Evolutionary conservation across 352 stramenopile genomes (phyloP).

Genomic region (Globisporangium radiosum): DNA sequence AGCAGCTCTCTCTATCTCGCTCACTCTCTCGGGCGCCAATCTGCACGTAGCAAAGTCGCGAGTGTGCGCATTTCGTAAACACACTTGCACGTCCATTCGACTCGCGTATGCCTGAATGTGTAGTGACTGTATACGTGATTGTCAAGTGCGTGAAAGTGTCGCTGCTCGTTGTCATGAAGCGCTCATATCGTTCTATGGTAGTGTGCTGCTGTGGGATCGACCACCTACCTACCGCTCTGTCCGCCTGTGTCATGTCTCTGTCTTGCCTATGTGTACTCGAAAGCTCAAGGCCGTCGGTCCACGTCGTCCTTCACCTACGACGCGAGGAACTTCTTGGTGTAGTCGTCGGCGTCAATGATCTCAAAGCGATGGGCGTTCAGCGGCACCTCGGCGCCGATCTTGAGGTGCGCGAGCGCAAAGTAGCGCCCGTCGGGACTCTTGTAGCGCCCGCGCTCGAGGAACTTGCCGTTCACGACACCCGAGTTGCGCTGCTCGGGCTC

Average conservation of each 20-base stretch:
- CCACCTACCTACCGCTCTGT: too few relatives aligned
- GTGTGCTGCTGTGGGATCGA: too few relatives aligned
- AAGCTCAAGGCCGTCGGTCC: neutral
- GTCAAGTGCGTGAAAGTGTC: too few relatives aligned
- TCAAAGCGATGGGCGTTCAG: constrained; percentile 75
- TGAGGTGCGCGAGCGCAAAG: constrained; percentile 55
- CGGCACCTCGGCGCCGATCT: constrained; percentile 43
- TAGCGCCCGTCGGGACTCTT: constrained; percentile 50
- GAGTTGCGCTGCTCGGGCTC: constrained; percentile 76
- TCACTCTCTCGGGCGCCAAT: too few relatives aligned
- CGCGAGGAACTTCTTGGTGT: constrained; percentile 77
- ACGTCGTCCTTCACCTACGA: constrained; percentile 17
- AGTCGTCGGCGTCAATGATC: constrained; percentile 73
- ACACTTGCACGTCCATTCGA: too few relatives aligned
- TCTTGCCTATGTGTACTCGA: too few relatives aligned
- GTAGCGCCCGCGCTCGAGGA: constrained; percentile 73
- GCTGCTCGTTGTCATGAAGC: neutral
- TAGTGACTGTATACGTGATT: too few relatives aligned
- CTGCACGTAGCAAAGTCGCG: too few relatives aligned
- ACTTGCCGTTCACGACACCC: constrained; percentile 77
- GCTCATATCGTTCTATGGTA: neutral
- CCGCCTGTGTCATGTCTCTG: too few relatives aligned
- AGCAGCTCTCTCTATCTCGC: too few relatives aligned
- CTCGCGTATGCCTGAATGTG: too few relatives aligned
- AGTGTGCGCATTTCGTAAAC: too few relatives aligned